These are phyloP conservation scores for Colletotrichum orchidophilum DNA, from an alignment of 2,329 filamentous ascomycete species.

Conservation along the genomic window DNA sequence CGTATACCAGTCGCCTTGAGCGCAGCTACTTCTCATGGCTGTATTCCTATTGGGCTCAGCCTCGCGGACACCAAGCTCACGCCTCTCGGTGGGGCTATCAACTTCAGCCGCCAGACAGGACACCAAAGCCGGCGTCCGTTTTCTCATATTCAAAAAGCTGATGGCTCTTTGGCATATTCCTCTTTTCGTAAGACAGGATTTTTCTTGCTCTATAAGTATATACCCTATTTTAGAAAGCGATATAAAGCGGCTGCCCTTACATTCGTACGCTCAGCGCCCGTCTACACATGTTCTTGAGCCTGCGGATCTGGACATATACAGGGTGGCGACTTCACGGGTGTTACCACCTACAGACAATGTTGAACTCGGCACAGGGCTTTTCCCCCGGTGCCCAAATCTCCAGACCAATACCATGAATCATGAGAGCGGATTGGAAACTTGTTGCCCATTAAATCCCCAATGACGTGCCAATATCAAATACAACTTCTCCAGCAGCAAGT, in stretches of 20 bases:
- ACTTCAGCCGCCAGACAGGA: neutral
- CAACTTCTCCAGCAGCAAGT: neutral
- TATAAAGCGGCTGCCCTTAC: neutral
- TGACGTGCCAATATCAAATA: neutral
- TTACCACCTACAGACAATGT: neutral
- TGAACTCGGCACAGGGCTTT: neutral
- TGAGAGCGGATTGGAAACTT: neutral
- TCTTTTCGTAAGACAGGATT: neutral
- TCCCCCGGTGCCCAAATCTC: neutral
- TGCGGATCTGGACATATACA: neutral
- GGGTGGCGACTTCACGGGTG: neutral
- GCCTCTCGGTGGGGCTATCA: neutral
- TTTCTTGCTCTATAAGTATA: neutral
- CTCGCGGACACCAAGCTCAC: neutral
- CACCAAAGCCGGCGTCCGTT: neutral
- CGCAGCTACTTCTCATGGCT: neutral
- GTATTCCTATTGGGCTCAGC: neutral
- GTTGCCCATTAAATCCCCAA: neutral
- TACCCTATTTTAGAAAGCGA: conserved; percentile 2
- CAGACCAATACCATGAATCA: neutral
- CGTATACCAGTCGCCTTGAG: conserved; percentile 42
- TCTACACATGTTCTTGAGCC: neutral
- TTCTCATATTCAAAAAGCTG: neutral
- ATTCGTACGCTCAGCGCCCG: neutral
- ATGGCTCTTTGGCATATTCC: neutral